Percentiles rank a stretch among this genome's conserved stretches.
Evolutionary conservation across 2,329 filamentous ascomycete genomes (phyloP).

Genomic region (Incumbomyces lentus): DNA sequence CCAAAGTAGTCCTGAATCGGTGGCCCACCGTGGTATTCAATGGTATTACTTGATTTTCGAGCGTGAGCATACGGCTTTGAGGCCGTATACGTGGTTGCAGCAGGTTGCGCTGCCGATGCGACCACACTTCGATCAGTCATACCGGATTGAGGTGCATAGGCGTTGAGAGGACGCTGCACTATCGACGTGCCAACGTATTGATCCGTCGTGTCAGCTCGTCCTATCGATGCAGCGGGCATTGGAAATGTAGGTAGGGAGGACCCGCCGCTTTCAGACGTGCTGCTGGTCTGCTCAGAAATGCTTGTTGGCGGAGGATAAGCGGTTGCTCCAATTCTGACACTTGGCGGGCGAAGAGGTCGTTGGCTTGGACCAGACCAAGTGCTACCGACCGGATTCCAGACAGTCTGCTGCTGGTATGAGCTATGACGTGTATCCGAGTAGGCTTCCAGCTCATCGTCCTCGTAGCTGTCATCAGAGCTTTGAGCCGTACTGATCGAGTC

Average conservation of each 20-base stretch:
- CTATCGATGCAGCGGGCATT: slow-evolving; percentile 9
- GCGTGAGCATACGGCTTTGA: neutral
- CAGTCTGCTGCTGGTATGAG: slow-evolving; percentile 18
- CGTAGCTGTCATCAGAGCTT: slow-evolving; percentile 24
- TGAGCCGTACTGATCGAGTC: slow-evolving; percentile 31
- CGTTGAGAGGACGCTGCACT: neutral
- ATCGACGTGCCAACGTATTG: slow-evolving; percentile 1
- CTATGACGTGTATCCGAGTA: slow-evolving; percentile 23
- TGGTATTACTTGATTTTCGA: slow-evolving; percentile 3
- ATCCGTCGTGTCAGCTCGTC: neutral
- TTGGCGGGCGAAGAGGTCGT: slow-evolving; percentile 27
- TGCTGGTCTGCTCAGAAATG: slow-evolving; percentile 10
- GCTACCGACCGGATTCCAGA: slow-evolving; percentile 20
- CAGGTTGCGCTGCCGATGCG: neutral
- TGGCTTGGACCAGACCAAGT: slow-evolving; percentile 20
- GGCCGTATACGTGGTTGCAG: neutral
- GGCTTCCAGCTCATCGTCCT: slow-evolving; percentile 20
- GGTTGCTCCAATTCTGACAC: slow-evolving; percentile 33
- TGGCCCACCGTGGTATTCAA: neutral
- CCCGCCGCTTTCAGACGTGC: slow-evolving; percentile 9
- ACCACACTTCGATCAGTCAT: neutral
- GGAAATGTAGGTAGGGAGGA: slow-evolving; percentile 19
- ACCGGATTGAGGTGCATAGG: neutral
- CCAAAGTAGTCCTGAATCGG: slow-evolving; percentile 1
- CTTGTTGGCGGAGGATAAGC: slow-evolving; percentile 23